Evolutionary conservation across 2,329 filamentous ascomycete species (phyloP).

Genomic region (Penicillium sp.): DNA sequence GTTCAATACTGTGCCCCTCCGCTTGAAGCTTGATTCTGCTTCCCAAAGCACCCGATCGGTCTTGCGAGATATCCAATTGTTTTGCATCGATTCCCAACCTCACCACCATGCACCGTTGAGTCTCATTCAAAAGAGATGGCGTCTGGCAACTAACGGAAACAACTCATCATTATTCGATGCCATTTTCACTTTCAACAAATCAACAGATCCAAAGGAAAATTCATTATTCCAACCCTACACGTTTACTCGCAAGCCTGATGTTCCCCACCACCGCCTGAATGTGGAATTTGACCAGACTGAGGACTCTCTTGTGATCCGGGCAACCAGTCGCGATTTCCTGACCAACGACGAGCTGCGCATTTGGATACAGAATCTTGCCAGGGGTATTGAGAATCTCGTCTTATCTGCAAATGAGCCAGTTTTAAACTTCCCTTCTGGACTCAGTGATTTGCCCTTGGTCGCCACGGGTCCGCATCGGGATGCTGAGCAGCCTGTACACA

Average conservation of each 20-base stretch:
- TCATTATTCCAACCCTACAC: constrained; percentile 4
- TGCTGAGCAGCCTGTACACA: background rate
- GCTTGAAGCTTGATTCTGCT: background rate
- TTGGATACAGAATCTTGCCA: background rate
- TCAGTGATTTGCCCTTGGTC: background rate
- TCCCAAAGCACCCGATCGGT: background rate
- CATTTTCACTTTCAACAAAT: constrained; percentile 8
- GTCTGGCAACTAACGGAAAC: background rate
- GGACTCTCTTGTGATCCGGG: constrained; percentile 1
- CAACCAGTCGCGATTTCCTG: background rate
- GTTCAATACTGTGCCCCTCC: constrained; percentile 6
- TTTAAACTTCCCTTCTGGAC: background rate
- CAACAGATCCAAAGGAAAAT: background rate
- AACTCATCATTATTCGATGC: background rate
- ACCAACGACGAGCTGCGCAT: background rate
- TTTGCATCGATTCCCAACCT: constrained; percentile 3
- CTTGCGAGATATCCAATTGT: background rate
- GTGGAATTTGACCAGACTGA: constrained; percentile 6
- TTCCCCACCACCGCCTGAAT: constrained; percentile 6
- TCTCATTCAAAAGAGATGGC: constrained; percentile 7
- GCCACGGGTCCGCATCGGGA: too few relatives aligned
- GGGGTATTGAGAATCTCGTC: background rate
- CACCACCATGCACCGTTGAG: constrained; percentile 3
- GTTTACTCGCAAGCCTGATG: background rate
- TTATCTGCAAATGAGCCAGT: background rate